Conservation (phyloP, 2,329 filamentous ascomycete species). For the Fusarium sp. region DNA sequence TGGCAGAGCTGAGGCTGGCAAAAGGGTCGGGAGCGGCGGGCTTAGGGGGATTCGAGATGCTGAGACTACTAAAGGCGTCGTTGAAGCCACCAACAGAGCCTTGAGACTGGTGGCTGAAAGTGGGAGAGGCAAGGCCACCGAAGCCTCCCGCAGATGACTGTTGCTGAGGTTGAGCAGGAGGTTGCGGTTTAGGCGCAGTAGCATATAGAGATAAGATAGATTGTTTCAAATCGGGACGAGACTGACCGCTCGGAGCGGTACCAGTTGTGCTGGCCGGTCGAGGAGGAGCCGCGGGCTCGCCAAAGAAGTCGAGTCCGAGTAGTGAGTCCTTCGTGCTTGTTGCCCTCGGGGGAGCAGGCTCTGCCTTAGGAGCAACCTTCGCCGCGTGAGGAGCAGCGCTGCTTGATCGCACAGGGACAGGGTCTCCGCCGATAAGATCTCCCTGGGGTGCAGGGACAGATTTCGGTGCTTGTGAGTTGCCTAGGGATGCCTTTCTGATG, state of each 20-base stretch:
- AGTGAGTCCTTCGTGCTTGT: slow-evolving; percentile 88
- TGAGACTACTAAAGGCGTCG: slow-evolving; percentile 73
- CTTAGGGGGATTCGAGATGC: slow-evolving; percentile 59
- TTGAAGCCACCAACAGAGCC: slow-evolving; percentile 71
- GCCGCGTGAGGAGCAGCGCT: slow-evolving; percentile 74
- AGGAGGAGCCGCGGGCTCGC: slow-evolving; percentile 75
- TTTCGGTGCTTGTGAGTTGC: slow-evolving; percentile 52
- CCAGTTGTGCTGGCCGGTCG: slow-evolving; percentile 85
- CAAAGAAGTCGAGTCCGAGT: slow-evolving; percentile 92
- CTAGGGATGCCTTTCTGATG: slow-evolving; percentile 67
- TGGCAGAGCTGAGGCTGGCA: slow-evolving; percentile 61
- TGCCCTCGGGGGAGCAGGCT: slow-evolving; percentile 72
- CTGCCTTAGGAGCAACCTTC: slow-evolving; percentile 67
- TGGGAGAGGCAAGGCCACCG: slow-evolving; percentile 71
- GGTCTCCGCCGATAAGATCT: slow-evolving; percentile 86
- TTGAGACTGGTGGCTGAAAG: slow-evolving; percentile 59
- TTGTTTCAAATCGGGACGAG: slow-evolving; percentile 93
- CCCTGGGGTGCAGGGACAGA: slow-evolving; percentile 60
- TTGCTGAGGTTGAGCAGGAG: slow-evolving; percentile 57
- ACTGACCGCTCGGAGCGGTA: slow-evolving; percentile 69
- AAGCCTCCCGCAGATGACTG: slow-evolving; percentile 70
- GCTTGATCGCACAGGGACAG: slow-evolving; percentile 75
- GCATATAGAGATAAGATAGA: slow-evolving; percentile 97
- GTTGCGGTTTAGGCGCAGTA: slow-evolving; percentile 80
- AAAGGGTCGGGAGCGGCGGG: slow-evolving; percentile 63